These are phyloP conservation scores for Calonectria multiphialidica DNA, from an alignment of 2,329 filamentous ascomycete genomes.

Conservation along the genomic window DNA sequence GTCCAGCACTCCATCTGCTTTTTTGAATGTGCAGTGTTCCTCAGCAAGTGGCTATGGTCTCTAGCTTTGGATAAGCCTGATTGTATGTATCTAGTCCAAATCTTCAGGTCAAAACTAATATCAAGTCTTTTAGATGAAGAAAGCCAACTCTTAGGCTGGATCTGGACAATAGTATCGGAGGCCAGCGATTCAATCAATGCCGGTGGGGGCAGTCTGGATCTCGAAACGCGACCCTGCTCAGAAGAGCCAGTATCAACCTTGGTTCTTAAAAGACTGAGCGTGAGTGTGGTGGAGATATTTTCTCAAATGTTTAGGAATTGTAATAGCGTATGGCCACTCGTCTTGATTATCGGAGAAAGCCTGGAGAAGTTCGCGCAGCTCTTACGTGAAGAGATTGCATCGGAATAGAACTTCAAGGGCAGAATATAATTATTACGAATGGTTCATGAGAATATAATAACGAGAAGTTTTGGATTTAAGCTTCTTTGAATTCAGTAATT, in stretches of 20 bases:
- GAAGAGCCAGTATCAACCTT: background rate
- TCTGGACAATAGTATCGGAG: background rate
- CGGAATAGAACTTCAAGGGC: background rate
- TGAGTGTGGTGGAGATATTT: background rate
- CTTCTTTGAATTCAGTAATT: too few species aligned
- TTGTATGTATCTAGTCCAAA: background rate
- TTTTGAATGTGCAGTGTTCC: background rate
- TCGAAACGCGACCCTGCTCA: background rate
- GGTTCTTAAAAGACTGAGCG: background rate
- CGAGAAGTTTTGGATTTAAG: too few species aligned
- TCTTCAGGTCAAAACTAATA: background rate
- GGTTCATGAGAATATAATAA: too few species aligned
- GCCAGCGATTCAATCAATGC: background rate
- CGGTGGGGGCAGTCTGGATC: background rate
- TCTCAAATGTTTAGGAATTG: background rate
- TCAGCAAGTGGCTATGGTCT: background rate
- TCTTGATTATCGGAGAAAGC: background rate
- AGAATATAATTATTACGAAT: background rate
- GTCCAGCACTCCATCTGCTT: background rate
- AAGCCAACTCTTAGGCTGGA: background rate
- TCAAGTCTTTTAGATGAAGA: background rate
- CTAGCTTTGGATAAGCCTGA: background rate
- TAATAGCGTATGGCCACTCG: background rate
- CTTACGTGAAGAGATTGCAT: background rate
- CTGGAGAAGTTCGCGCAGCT: background rate